These are phyloP conservation scores for Pascua guehoae DNA, from an alignment of 1,284 basidiomycete species.

Conservation along the genomic window DNA sequence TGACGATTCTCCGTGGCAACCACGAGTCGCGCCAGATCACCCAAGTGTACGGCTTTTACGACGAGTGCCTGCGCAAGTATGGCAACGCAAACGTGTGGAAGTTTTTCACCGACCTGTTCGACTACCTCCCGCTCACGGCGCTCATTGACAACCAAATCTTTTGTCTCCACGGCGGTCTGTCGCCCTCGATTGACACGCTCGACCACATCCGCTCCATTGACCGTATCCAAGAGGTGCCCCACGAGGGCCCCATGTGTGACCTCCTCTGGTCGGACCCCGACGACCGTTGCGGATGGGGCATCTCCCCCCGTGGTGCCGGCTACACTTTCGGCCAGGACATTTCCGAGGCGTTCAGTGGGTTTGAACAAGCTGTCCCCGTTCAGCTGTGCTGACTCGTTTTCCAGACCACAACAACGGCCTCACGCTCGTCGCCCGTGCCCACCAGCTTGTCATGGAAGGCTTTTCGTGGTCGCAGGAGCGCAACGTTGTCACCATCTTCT, in stretches of 20 bases:
- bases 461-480: conserved; percentile 90
- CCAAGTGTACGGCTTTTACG: conserved; percentile 99
- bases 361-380: neutral
- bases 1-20: conserved; percentile 96
- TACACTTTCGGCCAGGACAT: conserved; percentile 99
- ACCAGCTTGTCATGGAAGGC: conserved; percentile 99
- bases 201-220: conserved; percentile 99
- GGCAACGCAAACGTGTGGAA: conserved; percentile 99
- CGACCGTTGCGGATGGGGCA: conserved; percentile 99
- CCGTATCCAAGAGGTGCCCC: conserved; percentile 97
- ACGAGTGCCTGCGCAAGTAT: conserved; percentile 99
- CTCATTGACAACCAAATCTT: conserved; percentile 99
- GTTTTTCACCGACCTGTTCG: conserved; percentile 98
- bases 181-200: conserved; percentile 97
- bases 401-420: conserved; percentile 93
- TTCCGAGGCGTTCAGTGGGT: conserved; percentile 57
- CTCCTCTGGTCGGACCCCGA: conserved; percentile 99
- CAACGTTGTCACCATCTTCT: conserved; percentile 99
- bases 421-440: conserved; percentile 90
- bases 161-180: conserved; percentile 96
- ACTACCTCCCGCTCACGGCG: conserved; percentile 94
- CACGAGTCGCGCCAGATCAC: conserved; percentile 99
- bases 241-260: conserved; percentile 99
- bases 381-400: neutral
- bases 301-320: conserved; percentile 95